phyloP scores from a whole-genome alignment of 192 early-diverging fungal genomes.

The Pecoramyces ruminantium region DNA sequence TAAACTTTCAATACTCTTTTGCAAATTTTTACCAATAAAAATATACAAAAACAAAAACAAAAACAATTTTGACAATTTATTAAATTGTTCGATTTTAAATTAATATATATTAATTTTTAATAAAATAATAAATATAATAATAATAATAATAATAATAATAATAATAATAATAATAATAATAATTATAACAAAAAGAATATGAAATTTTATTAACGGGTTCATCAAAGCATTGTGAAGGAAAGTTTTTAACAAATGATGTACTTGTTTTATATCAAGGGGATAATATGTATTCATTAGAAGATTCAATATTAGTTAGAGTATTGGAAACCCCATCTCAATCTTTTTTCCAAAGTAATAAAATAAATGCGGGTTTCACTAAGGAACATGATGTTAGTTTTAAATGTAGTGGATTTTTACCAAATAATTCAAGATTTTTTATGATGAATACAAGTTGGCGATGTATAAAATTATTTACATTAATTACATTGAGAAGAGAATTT shows the following conservation, averaged over 20 bases:
- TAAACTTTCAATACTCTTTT: too few relatives aligned
- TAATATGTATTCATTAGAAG: not conserved
- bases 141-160: too few relatives aligned
- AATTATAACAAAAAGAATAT: not conserved
- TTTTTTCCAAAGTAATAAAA: not conserved
- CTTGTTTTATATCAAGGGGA: not conserved
- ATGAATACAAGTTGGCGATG: slow-evolving; percentile 5
- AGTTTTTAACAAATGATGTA: not conserved
- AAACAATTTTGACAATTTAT: too few relatives aligned
- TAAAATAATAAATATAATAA: too few relatives aligned
- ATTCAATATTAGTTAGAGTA: not conserved
- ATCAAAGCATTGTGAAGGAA: not conserved
- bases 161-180: too few relatives aligned
- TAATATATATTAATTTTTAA: too few relatives aligned
- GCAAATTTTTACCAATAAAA: too few relatives aligned
- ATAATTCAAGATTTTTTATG: not conserved
- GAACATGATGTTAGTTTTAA: not conserved
- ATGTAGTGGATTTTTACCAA: not conserved
- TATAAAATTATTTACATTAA: slow-evolving; percentile 37
- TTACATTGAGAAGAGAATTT: slow-evolving; percentile 70
- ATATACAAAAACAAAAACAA: too few relatives aligned
- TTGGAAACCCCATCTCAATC: not conserved
- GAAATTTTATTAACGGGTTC: not conserved
- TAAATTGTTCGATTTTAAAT: too few relatives aligned
- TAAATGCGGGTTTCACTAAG: not conserved